Evolutionary conservation across 2,329 filamentous ascomycete genomes (phyloP), one percentile per base, ranked within the genome.

Genomic region (Xylariaceae sp.): DNA sequence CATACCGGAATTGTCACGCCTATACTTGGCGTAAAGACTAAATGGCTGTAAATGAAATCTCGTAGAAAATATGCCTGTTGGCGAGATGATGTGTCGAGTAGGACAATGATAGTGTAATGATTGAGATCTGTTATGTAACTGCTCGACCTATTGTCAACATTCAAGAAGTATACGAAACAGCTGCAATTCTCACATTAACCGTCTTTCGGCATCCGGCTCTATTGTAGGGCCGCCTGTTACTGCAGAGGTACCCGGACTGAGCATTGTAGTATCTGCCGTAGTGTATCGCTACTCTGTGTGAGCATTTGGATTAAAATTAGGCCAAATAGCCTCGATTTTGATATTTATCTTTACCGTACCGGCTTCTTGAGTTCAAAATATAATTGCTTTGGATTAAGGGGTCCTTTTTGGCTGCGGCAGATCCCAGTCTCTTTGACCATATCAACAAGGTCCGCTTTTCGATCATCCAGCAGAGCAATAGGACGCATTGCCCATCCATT

Each of bases 111-210:
- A 16, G 43, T 23, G 21, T 27, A 40, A 2, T 18, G 27, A 13
- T 53, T 47, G 8, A 53, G 27, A 18, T 53, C 50, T 21, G 41
- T 53, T 30, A 53, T 47, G 18, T 53, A 53, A 15, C 50, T 53
- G 36, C 13, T 16, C 15, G 9, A 27, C 3, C 23, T 26, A 20
- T 11, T 44, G 29, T 39, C 26, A 37, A 27, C 13, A 37, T 29
- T 29, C 37, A 39, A 39, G 37, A 20, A 24, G 11, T 29, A 27
- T 9, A 26, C 23, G 23, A 9, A 30, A 24, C 4, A 29, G 18
- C 10, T 5, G n/a, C 16, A 7, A 26, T n/a, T 11, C 50, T 47
- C 20, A 53, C 50, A 53, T 46, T 13, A 53, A 26, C n/a, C 50
- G 50, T 36, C 50, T 53, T 36, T 53, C 50, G 15, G 50, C 50